Evolutionary conservation across 441 rosid genomes (phyloP), one percentile per base, ranked within the genome.

Genomic region (Capsella rubella): DNA sequence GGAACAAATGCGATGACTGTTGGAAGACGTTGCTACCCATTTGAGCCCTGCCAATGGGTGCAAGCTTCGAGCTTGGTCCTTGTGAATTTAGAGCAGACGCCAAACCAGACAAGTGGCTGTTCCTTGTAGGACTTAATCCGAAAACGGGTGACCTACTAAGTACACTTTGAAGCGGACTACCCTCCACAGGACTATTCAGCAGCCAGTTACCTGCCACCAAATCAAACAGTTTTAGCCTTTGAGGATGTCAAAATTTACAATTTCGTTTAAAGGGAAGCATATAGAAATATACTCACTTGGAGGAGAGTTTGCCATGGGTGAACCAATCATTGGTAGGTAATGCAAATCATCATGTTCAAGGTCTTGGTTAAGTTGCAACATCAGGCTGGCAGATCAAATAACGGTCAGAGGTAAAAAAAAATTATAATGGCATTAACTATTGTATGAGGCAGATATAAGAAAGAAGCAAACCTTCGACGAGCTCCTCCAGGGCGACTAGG

Each of bases 401-500:
- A 50, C 8, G 25, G 64, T 78, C 46, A 74, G 58, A 64, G 12
- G 11, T 60, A 55, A 39, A 39, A 55, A 39, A 39, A 8, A 42
- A 37, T 6, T 21, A 54, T 32, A 67, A 35, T 25, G 52, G 31
- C 8, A 16, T 12, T 49, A 6, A 61, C n/a, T 18, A 49, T 1
- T 46, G 46, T 14, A 46, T 46, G 15, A 9, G 11, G 40, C 43
- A n/a, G 28, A 39, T 29, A 43, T 28, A 58, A 37, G 68, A 58
- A 53, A 75, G 52, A 74, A 43, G 76, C 92, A 64, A 71, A 93
- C 99, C 88, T 96, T 58, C 97, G 85, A 76, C 99, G 98, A 69
- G 97, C 89, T 78, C 99, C 99, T 72, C 99, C 99, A 69, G 99
- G 99, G 52, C 99, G 97, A 83, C 99, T 96, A 78, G 97, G 99